Evolutionary conservation across 1,284 basidiomycete species (phyloP), one percentile per base, ranked within the genome.

Genomic region (Cutaneotrichosporon spelunceum): DNA sequence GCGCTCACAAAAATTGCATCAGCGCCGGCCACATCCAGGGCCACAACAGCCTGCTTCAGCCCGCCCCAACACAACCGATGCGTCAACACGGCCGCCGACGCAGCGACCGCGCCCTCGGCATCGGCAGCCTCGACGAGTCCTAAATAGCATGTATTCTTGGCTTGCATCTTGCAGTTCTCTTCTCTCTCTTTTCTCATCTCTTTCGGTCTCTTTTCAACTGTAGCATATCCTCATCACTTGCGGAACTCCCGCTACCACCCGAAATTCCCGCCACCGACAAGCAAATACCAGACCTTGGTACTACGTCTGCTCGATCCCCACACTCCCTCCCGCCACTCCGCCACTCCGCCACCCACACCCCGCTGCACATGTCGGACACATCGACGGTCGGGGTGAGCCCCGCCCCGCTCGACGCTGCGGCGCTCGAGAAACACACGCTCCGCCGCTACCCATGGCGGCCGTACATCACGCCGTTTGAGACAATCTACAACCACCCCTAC

Each of bases 401-500:
- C 4, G 27, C 14, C 21, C 1, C 55, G 27, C 23, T 49, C 29
- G 45, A 59, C 57, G 44, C 23, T 42, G 52, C 47, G 50, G 23
- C 57, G 1, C 27, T 55, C 19, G 24, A 26, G 29, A 29, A 55
- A 27, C 29, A 56, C 24, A 75, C 72, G 13, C 68, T 72, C 39
- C 68, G 63, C 50, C 72, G 64, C 57, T 56, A 53, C 0, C 73
- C 71, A 34, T 79, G 76, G 76, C 65, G 75, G 14, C 68, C 55
- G 0, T 69, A 75, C 50, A 66, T 71, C 14, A 80, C 79, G 0
- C 75, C 79, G 0, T 81, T 79, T 54, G 66, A 71, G 48, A 57
- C 68, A 2, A 80, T 81, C 59, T 53, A 79, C 30, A 60, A 66
- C 14, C 65, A 73, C 54, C 68, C 69, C 2, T 81, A 81, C 66